phyloP scores from a whole-genome alignment of 2,329 filamentous ascomycete species.

The Nakataea oryzae region DNA sequence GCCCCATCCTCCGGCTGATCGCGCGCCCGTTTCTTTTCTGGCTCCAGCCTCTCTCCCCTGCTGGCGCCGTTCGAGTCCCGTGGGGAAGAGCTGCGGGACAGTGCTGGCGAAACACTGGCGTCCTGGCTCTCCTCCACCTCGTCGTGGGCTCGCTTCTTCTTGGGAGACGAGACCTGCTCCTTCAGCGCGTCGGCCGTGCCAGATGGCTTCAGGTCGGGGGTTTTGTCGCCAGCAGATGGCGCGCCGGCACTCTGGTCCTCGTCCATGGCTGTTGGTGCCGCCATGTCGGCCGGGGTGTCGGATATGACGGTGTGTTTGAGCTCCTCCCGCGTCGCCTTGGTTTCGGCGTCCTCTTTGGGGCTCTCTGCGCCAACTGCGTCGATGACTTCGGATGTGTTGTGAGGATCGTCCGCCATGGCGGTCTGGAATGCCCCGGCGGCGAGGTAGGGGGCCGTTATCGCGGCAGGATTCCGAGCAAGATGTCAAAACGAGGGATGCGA shows the following conservation, averaged over 20 bases:
- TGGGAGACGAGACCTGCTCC: constrained; percentile 47
- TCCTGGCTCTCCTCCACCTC: constrained; percentile 42
- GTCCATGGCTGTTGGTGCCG: constrained; percentile 12
- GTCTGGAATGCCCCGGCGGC: not conserved
- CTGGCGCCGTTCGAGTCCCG: constrained; percentile 31
- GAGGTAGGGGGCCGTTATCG: not conserved
- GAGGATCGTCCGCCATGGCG: constrained; percentile 32
- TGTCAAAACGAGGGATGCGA: not conserved
- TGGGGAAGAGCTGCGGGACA: constrained; percentile 20
- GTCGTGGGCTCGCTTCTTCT: constrained; percentile 55
- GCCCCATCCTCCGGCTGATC: constrained; percentile 32
- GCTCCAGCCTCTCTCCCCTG: constrained; percentile 44
- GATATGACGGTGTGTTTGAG: constrained; percentile 55
- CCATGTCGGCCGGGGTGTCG: constrained; percentile 24
- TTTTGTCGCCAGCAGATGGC: constrained; percentile 8
- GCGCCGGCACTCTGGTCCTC: constrained; percentile 14
- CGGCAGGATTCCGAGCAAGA: not conserved
- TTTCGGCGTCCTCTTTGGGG: constrained; percentile 49
- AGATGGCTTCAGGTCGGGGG: constrained; percentile 18
- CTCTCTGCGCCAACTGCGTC: constrained; percentile 20
- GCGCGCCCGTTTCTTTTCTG: constrained; percentile 55
- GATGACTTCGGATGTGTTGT: constrained; percentile 28
- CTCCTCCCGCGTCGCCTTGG: constrained; percentile 52
- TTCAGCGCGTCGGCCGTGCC: constrained; percentile 26
- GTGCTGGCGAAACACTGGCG: constrained; percentile 19